Percentiles rank a stretch among this genome's conserved stretches.
phyloP scores from a whole-genome alignment of 495 filamentous ascomycete species.

The Aspergillus homomorphus region DNA sequence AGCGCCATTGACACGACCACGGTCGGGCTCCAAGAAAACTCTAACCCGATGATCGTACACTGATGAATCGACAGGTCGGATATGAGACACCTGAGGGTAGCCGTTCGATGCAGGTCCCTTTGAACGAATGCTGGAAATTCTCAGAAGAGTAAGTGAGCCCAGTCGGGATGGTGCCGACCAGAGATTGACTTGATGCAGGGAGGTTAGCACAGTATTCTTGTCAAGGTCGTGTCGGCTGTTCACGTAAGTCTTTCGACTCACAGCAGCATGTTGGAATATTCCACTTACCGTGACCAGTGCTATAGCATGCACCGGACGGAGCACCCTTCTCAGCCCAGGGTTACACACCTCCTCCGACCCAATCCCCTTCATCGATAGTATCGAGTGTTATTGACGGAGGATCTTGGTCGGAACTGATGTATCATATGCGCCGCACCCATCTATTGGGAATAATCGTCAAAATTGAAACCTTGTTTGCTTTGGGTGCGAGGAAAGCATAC shows the following conservation, averaged over 20 bases:
- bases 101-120: neutral
- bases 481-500: no score
- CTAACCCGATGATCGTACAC: neutral
- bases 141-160: neutral
- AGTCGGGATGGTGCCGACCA: no score
- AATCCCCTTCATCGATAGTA: neutral
- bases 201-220: neutral
- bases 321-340: neutral
- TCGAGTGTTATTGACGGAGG: neutral
- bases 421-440: neutral
- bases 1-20: neutral
- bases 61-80: neutral
- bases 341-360: neutral
- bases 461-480: neutral
- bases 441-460: neutral
- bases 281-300: neutral
- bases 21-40: neutral
- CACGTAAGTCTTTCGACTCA: neutral
- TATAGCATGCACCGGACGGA: neutral
- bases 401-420: conserved; percentile 2
- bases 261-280: neutral
- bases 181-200: neutral
- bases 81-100: conserved; percentile 1
- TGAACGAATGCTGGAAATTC: neutral
- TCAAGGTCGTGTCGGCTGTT: neutral